Evolutionary conservation across 2,329 filamentous ascomycete species (phyloP).

Genomic region (Cercospora sp.): DNA sequence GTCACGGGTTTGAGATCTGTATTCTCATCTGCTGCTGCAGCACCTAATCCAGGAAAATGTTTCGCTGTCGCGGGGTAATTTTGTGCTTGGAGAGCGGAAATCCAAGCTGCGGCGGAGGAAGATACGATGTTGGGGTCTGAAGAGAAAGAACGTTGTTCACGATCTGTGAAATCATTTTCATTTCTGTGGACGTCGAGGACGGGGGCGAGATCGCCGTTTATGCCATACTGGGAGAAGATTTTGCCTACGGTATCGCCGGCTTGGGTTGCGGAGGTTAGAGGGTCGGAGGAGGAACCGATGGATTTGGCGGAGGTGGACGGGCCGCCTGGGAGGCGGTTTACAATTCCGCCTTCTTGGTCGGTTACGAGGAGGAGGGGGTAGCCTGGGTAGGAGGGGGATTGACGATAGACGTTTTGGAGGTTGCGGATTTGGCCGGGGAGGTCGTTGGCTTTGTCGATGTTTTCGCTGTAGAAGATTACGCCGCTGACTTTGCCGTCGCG

Average conservation of each 20-base stretch:
- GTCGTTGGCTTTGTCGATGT: conserved; percentile 16
- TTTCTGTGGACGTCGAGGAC: conserved; percentile 24
- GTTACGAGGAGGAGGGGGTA: conserved; percentile 24
- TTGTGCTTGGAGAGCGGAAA: conserved; percentile 17
- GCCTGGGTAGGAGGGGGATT: conserved; percentile 17
- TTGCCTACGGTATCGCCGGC: conserved; percentile 16
- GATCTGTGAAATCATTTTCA: conserved; percentile 22
- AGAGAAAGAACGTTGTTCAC: conserved; percentile 22
- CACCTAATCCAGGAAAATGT: conserved; percentile 25
- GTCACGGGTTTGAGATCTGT: conserved; percentile 23
- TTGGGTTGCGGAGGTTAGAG: conserved; percentile 6
- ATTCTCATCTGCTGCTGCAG: conserved; percentile 17
- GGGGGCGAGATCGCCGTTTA: conserved; percentile 26
- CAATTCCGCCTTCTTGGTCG: conserved; percentile 25
- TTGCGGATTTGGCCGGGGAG: conserved; percentile 17
- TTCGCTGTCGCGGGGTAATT: conserved; percentile 25
- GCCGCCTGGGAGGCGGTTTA: conserved; percentile 24
- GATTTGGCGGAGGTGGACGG: conserved; percentile 20
- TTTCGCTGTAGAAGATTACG: conserved; percentile 26
- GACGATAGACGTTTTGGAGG: conserved; percentile 19
- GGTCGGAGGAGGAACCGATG: conserved; percentile 16
- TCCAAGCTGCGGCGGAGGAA: conserved; percentile 17
- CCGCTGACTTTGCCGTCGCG: conserved; percentile 23
- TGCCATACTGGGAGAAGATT: conserved; percentile 17
- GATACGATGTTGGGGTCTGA: conserved; percentile 14